Percentiles rank a stretch among this genome's conserved stretches.
Evolutionary conservation across 75 land plant species (phyloP).

Genomic region (Selaginella tamariscina): DNA sequence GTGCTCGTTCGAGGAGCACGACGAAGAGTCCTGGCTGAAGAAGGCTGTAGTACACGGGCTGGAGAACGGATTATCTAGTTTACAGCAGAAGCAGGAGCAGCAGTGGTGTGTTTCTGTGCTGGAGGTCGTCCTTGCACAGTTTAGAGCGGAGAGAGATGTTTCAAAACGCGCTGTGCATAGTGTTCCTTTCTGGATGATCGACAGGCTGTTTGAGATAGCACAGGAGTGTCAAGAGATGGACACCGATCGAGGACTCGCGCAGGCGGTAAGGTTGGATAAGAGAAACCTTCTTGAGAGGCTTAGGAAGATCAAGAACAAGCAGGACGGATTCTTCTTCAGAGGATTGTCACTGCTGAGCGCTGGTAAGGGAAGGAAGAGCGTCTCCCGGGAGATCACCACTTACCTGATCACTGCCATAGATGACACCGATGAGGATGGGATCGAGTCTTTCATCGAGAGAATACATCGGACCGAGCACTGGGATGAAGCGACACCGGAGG

Average conservation of each 20-base stretch:
- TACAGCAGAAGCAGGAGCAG: background rate
- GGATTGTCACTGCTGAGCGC: background rate
- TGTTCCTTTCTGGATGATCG: background rate
- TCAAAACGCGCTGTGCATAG: background rate
- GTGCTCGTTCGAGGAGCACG: background rate
- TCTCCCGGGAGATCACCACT: background rate
- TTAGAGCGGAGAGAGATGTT: background rate
- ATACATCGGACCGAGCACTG: background rate
- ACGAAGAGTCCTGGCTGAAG: background rate
- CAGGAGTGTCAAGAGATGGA: background rate
- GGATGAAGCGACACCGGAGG: background rate
- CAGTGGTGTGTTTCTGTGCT: background rate
- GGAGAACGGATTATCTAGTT: background rate
- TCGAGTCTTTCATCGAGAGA: background rate
- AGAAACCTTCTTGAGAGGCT: background rate
- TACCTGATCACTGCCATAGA: background rate
- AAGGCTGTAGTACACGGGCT: background rate
- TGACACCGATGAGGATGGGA: background rate
- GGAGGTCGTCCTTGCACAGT: background rate
- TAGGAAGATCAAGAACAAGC: background rate
- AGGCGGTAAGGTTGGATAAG: background rate
- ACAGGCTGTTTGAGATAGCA: background rate
- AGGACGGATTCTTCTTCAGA: background rate
- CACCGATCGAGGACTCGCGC: background rate
- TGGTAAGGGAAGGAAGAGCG: background rate